These are phyloP conservation scores for Syzygium syzygioides DNA, from an alignment of 441 rosid species.

Conservation along the genomic window DNA sequence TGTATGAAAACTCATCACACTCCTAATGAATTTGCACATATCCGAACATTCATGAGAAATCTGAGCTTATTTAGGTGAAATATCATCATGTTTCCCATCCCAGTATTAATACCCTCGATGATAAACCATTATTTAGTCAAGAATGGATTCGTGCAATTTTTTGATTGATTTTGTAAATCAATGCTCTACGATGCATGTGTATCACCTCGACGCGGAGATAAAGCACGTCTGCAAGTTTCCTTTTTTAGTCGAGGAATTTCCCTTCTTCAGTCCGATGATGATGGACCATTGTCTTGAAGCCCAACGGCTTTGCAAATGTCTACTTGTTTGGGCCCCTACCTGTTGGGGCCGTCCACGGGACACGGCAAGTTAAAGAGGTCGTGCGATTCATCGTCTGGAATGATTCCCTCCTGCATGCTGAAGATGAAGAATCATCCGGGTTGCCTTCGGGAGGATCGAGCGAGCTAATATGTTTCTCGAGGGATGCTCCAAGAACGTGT, in stretches of 20 bases:
- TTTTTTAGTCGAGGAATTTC: neutral
- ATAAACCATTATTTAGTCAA: neutral
- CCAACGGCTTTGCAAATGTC: neutral
- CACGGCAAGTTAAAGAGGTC: neutral
- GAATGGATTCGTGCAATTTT: neutral
- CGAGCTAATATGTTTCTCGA: neutral
- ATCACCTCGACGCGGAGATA: neutral
- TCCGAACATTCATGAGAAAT: too few species aligned
- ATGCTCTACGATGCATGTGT: neutral
- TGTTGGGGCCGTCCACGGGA: neutral
- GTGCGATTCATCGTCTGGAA: neutral
- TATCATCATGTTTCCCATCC: neutral
- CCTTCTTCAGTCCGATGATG: neutral
- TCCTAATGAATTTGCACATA: neutral
- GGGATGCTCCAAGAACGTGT: neutral
- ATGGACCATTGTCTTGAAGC: neutral
- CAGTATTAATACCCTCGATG: neutral
- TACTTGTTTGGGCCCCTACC: neutral
- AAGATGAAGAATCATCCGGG: neutral
- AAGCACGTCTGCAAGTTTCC: neutral
- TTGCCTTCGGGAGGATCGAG: neutral
- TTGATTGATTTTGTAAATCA: neutral
- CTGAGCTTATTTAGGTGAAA: neutral
- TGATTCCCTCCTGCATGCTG: neutral
- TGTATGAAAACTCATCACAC: neutral